These are phyloP conservation scores for Microbotryum intermedium DNA, from an alignment of 1,284 basidiomycete species.

Conservation along the genomic window DNA sequence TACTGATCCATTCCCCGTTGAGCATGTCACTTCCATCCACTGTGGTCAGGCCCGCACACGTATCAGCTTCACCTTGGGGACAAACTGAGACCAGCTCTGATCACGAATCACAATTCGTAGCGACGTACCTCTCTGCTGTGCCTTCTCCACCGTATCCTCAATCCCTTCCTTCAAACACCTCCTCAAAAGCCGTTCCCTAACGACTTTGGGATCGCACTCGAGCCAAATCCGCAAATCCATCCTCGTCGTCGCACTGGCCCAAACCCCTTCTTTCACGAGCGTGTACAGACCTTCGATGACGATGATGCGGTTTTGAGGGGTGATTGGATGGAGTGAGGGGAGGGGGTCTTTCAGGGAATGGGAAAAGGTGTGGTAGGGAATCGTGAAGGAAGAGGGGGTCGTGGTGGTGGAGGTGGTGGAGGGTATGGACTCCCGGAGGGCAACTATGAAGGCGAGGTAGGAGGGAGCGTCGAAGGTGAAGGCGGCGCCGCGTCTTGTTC, in stretches of 20 bases:
- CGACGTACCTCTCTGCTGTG: slow-evolving; percentile 57
- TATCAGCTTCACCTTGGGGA: neutral
- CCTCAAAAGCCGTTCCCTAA: slow-evolving; percentile 56
- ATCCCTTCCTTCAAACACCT: slow-evolving; percentile 70
- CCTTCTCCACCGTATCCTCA: slow-evolving; percentile 56
- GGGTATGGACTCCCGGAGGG: slow-evolving; percentile 44
- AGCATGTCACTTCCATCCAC: slow-evolving; percentile 30
- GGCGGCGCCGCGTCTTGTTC: slow-evolving; percentile 49
- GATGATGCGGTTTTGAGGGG: slow-evolving; percentile 59
- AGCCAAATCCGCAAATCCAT: slow-evolving; percentile 76
- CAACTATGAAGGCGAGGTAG: slow-evolving; percentile 57
- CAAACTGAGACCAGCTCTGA: neutral
- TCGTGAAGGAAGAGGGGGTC: neutral
- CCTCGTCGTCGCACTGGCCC: slow-evolving; percentile 56
- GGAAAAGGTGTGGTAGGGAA: slow-evolving; percentile 43
- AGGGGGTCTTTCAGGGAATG: slow-evolving; percentile 47
- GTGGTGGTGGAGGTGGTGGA: slow-evolving; percentile 51
- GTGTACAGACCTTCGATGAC: slow-evolving; percentile 78
- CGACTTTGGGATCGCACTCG: slow-evolving; percentile 53
- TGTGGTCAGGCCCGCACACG: neutral
- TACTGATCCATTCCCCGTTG: slow-evolving; percentile 24
- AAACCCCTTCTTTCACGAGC: slow-evolving; percentile 60
- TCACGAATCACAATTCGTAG: slow-evolving; percentile 47
- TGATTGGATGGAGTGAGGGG: slow-evolving; percentile 47
- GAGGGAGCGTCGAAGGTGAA: slow-evolving; percentile 44